Conservation (phyloP, 2,329 filamentous ascomycete species). For the Penicillium sp. region DNA sequence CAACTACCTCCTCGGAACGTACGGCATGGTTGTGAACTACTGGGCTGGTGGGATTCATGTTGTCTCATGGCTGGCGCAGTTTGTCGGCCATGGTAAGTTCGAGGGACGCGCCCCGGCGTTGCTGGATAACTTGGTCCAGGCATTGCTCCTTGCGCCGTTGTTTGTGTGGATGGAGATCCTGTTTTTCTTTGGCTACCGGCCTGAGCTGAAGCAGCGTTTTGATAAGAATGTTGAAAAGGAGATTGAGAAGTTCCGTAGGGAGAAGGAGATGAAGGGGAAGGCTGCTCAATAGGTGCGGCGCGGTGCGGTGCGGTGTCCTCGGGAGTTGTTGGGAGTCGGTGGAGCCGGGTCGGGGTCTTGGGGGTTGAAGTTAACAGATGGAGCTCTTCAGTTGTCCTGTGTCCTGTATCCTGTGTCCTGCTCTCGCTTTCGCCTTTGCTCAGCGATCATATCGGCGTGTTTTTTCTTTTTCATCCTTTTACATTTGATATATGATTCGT, state of each 20-base stretch:
- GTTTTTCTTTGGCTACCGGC: constrained; percentile 88
- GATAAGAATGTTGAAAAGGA: constrained; percentile 76
- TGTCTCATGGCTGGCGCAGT: constrained; percentile 83
- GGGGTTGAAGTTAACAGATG: no score
- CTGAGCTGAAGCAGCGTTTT: constrained; percentile 80
- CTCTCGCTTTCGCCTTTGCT: neutral
- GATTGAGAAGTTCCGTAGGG: constrained; percentile 71
- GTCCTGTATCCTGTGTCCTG: no score
- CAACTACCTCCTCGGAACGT: constrained; percentile 72
- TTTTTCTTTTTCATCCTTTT: neutral
- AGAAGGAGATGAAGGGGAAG: constrained; percentile 47
- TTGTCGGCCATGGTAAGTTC: constrained; percentile 86
- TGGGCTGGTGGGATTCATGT: constrained; percentile 72
- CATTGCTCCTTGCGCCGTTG: constrained; percentile 88
- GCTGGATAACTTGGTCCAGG: constrained; percentile 89
- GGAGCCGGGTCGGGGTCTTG: neutral
- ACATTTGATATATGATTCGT: no score
- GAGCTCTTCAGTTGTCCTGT: no score
- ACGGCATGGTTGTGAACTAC: constrained; percentile 64
- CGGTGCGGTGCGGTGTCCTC: neutral
- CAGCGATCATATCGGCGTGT: neutral
- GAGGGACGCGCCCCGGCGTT: constrained; percentile 87
- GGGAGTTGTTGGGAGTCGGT: neutral
- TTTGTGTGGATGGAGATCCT: constrained; percentile 97
- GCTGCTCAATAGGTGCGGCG: constrained; percentile 20